Evolutionary conservation across 495 filamentous ascomycete species (phyloP).

Genomic region (Penicillium soppii): DNA sequence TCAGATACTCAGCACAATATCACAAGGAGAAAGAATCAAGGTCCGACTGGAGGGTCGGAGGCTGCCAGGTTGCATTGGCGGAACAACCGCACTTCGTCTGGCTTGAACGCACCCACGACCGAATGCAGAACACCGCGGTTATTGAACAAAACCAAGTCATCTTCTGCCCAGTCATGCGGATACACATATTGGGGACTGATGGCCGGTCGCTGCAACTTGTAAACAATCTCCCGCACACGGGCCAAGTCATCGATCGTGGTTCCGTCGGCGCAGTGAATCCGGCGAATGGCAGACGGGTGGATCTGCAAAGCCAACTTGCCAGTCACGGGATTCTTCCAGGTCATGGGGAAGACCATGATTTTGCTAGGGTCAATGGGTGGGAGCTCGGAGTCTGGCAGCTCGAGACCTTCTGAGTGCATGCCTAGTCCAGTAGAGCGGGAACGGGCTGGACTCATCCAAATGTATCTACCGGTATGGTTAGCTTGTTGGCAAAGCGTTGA

Average conservation of each 20-base stretch:
- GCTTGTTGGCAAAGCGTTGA: background rate
- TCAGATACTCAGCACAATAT: background rate
- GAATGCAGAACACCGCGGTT: conserved; percentile 71
- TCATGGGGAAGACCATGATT: conserved; percentile 68
- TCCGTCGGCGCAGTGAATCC: conserved; percentile 62
- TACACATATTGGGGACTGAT: conserved; percentile 68
- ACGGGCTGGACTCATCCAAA: conserved; percentile 69
- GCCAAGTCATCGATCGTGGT: conserved; percentile 62
- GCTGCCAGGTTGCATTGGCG: conserved; percentile 74
- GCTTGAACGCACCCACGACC: conserved; percentile 70
- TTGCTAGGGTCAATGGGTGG: conserved; percentile 62
- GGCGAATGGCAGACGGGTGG: conserved; percentile 65
- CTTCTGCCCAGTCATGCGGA: conserved; percentile 72
- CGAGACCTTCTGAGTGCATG: conserved; percentile 58
- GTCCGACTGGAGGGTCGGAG: conserved; percentile 20
- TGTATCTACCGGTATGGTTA: conserved; percentile 43
- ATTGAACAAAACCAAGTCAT: conserved; percentile 71
- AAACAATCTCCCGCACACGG: conserved; percentile 64
- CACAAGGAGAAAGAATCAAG: conserved; percentile 7
- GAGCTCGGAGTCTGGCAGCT: conserved; percentile 55
- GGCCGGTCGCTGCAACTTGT: conserved; percentile 66
- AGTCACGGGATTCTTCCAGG: conserved; percentile 70
- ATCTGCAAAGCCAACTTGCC: conserved; percentile 67
- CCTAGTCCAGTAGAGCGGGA: conserved; percentile 67
- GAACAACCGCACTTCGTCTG: conserved; percentile 69